Conservation (phyloP, 306 rosid genomes). For the Arachis stenosperma region DNA sequence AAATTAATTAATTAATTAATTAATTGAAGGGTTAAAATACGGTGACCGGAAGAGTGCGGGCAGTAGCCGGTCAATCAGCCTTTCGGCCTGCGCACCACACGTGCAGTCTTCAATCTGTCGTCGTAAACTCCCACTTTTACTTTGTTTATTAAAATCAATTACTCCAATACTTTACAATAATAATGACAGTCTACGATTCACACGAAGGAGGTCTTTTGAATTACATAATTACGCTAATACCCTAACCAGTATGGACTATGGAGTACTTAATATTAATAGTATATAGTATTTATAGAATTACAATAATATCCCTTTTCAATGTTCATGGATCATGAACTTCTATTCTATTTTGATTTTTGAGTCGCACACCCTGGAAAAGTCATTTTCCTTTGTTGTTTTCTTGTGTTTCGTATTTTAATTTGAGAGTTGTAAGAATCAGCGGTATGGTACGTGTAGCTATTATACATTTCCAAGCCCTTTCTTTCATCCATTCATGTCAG, state of each 20-base stretch:
- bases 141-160: conserved; percentile 24
- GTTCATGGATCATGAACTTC: not conserved
- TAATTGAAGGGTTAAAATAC: not conserved
- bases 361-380: not conserved
- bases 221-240: conserved; percentile 24
- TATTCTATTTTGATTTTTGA: not conserved
- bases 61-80: conserved; percentile 49
- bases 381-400: not conserved
- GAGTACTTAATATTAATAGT: too few relatives aligned
- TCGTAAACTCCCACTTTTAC: conserved; percentile 34
- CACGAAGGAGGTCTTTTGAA: not conserved
- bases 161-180: not conserved
- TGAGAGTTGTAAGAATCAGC: not conserved
- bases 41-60: conserved; percentile 55
- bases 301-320: conserved; percentile 9
- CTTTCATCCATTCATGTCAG: not conserved
- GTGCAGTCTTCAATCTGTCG: conserved; percentile 56
- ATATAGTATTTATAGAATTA: not conserved
- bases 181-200: not conserved
- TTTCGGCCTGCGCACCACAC: conserved; percentile 65
- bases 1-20: not conserved
- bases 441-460: too few relatives aligned
- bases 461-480: not conserved
- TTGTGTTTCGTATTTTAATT: not conserved
- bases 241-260: not conserved